Evolutionary conservation across 768 basidiomycete species (phyloP).

Genomic region (Lactarius sp.): DNA sequence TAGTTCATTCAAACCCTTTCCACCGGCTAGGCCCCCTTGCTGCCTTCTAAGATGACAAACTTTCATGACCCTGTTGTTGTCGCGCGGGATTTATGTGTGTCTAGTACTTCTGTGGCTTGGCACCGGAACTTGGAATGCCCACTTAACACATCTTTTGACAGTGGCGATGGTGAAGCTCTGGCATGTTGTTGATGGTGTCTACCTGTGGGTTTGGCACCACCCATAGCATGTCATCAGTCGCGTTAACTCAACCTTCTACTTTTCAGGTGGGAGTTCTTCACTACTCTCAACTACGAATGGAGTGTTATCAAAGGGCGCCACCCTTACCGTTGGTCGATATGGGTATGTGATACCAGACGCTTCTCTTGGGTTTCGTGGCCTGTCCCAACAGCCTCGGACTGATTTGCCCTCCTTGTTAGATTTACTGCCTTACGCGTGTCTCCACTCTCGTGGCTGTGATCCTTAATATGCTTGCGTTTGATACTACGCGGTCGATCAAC

Average conservation of each 20-base stretch:
- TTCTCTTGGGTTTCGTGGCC: neutral
- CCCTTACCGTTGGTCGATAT: conserved; percentile 15
- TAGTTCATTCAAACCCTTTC: too few species aligned
- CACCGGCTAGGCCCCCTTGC: too few species aligned
- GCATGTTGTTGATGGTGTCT: neutral
- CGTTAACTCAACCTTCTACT: neutral
- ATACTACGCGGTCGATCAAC: neutral
- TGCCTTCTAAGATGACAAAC: too few species aligned
- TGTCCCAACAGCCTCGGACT: neutral
- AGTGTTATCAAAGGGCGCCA: neutral
- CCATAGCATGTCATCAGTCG: neutral
- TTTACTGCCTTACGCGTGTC: conserved; percentile 17
- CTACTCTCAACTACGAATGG: too few species aligned
- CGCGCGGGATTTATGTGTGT: neutral
- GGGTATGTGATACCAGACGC: neutral
- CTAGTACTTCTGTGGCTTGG: neutral
- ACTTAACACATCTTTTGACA: neutral
- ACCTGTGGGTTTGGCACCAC: neutral
- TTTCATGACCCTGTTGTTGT: neutral
- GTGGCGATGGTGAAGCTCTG: neutral
- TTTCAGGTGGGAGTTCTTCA: conserved; percentile 1
- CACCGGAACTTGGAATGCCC: neutral
- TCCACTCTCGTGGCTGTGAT: neutral
- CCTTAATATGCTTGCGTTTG: neutral
- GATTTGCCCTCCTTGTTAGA: neutral